Conservation (phyloP, 768 basidiomycete species). For the Imleria badia region DNA sequence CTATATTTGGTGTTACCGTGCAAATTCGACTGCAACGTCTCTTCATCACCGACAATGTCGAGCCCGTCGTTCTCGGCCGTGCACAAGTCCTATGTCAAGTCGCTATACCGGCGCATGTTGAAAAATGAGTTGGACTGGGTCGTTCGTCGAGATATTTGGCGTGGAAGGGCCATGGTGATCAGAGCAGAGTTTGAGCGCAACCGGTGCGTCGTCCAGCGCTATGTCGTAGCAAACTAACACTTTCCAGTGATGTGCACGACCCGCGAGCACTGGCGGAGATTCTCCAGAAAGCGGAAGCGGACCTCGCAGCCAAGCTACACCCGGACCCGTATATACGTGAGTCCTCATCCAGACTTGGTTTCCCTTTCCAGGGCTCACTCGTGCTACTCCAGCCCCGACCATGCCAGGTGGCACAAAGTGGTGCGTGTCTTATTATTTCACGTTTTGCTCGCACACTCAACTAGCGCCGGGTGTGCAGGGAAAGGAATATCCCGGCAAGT, state of each 20-base stretch:
- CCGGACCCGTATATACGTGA: slow-evolving; percentile 93
- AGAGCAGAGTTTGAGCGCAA: slow-evolving; percentile 92
- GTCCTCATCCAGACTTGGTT: slow-evolving; percentile 33
- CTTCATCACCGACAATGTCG: slow-evolving; percentile 41
- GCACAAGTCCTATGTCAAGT: slow-evolving; percentile 85
- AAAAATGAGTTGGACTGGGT: slow-evolving; percentile 91
- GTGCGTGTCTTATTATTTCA: slow-evolving; percentile 45
- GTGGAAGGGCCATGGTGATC: slow-evolving; percentile 79
- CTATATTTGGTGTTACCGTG: slow-evolving; percentile 16
- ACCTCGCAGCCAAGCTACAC: slow-evolving; percentile 65
- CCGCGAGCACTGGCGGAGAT: slow-evolving; percentile 79
- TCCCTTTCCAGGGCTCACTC: slow-evolving; percentile 2
- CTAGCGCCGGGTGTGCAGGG: slow-evolving; percentile 49
- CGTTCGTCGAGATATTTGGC: slow-evolving; percentile 82
- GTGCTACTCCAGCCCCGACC: slow-evolving; percentile 54
- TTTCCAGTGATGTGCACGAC: slow-evolving; percentile 72
- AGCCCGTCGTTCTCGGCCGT: slow-evolving; percentile 65
- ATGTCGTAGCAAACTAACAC: neutral
- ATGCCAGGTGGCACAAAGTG: slow-evolving; percentile 96
- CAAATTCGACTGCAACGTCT: slow-evolving; percentile 5
- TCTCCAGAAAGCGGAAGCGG: slow-evolving; percentile 76
- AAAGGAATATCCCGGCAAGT: slow-evolving; percentile 78
- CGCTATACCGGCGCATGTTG: slow-evolving; percentile 84
- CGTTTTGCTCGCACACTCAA: neutral
- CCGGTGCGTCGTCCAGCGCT: slow-evolving; percentile 51